Conservation (phyloP, 2,329 filamentous ascomycete species). For the Phialemonium atrogriseum region DNA sequence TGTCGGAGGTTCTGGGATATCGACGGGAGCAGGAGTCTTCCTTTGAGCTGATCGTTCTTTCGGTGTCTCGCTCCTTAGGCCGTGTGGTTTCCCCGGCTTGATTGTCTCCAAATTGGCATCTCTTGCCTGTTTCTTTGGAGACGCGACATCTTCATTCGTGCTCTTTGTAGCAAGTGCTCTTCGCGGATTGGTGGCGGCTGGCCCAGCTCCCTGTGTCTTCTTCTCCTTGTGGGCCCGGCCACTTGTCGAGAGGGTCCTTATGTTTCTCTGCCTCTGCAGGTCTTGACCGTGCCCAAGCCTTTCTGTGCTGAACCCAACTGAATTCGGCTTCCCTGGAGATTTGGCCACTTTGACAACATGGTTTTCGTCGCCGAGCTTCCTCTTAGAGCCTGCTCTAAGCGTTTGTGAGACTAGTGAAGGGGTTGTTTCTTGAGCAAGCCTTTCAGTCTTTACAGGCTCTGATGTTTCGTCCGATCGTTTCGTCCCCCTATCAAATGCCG, state of each 20-base stretch:
- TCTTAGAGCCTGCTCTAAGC: conserved; percentile 45
- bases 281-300: conserved; percentile 10
- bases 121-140: conserved; percentile 32
- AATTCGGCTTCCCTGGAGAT: conserved; percentile 21
- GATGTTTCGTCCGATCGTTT: conserved; percentile 4
- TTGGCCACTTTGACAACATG: conserved; percentile 25
- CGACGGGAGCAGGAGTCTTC: conserved; percentile 13
- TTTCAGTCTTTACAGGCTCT: neutral
- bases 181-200: conserved; percentile 24
- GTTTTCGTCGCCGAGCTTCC: conserved; percentile 51
- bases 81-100: conserved; percentile 30
- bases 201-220: conserved; percentile 24
- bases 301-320: conserved; percentile 12
- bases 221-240: no score
- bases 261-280: conserved; percentile 29
- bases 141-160: conserved; percentile 50
- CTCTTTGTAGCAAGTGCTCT: conserved; percentile 49
- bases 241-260: conserved; percentile 36
- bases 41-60: conserved; percentile 18
- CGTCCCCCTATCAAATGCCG: neutral
- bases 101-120: conserved; percentile 28
- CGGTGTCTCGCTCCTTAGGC: neutral
- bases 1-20: conserved; percentile 11
- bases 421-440: neutral
- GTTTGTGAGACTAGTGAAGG: conserved; percentile 5